phyloP scores from a whole-genome alignment of 441 rosid species.

The Adansonia gregorii region DNA sequence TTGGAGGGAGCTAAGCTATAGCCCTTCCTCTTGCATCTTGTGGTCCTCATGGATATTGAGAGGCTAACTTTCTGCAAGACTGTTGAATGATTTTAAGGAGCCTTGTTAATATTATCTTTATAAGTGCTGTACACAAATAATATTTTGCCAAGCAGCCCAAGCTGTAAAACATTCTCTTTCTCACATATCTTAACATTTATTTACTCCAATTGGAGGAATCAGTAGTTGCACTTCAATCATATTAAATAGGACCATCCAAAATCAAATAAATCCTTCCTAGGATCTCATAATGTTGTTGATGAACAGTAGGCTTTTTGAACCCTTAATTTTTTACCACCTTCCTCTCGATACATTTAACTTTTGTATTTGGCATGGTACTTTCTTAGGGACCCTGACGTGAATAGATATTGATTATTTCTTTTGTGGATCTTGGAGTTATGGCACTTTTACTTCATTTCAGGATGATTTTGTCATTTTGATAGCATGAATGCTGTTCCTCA shows the following conservation, averaged over 20 bases:
- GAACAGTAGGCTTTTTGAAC: background rate
- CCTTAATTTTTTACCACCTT: background rate
- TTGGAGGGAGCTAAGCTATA: background rate
- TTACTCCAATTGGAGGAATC: no score
- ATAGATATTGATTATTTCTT: background rate
- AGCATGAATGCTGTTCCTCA: background rate
- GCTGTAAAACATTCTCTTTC: background rate
- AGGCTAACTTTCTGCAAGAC: background rate
- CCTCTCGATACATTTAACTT: background rate
- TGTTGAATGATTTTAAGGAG: background rate
- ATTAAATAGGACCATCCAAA: background rate
- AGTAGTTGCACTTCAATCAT: background rate
- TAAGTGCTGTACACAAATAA: background rate
- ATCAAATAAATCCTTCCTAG: background rate
- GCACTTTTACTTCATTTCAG: background rate
- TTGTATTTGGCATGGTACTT: background rate
- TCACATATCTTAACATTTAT: background rate
- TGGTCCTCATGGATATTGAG: background rate
- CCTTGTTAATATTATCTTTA: background rate
- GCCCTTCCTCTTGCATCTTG: conserved; percentile 1
- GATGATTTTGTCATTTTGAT: conserved; percentile 12
- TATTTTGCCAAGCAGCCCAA: background rate
- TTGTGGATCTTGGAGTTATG: background rate
- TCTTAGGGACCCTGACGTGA: background rate
- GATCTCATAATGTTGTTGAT: background rate